phyloP scores from a whole-genome alignment of 2,329 filamentous ascomycete species.

The Sporothrix schenckii region DNA sequence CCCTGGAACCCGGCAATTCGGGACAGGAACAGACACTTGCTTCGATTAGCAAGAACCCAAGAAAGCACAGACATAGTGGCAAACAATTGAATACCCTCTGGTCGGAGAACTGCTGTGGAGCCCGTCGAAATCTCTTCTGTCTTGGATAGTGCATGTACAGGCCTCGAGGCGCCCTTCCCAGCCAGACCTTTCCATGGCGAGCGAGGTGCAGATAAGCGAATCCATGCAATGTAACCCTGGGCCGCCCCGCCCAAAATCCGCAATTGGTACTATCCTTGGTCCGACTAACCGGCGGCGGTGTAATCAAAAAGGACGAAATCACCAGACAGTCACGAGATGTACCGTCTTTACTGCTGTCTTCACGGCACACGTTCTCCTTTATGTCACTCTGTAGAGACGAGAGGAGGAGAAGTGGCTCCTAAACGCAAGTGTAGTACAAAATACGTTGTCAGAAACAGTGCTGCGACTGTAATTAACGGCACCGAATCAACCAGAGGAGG shows the following conservation, averaged over 20 bases:
- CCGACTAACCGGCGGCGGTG: neutral
- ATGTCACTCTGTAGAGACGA: neutral
- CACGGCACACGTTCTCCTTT: neutral
- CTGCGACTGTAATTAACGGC: too few relatives aligned
- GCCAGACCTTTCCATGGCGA: too few relatives aligned
- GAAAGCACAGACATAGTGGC: neutral
- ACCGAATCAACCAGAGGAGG: neutral
- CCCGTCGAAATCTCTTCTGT: neutral
- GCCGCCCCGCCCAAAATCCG: neutral
- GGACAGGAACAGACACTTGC: neutral
- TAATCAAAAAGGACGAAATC: neutral
- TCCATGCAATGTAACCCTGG: constrained; percentile 17
- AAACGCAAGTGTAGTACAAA: too few relatives aligned
- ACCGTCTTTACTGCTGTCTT: too few relatives aligned
- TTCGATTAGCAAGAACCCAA: neutral
- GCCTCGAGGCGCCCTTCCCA: too few relatives aligned
- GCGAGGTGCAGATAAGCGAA: constrained; percentile 9
- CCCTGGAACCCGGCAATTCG: constrained; percentile 5
- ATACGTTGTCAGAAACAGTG: too few relatives aligned
- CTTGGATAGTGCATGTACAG: neutral
- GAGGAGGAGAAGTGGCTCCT: neutral
- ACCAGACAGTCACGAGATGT: constrained; percentile 1
- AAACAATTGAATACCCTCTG: neutral
- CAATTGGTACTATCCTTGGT: constrained; percentile 8
- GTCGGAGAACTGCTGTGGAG: too few relatives aligned